Base-by-base conservation (phyloP, 768 basidiomycete genomes). In the Asterophora parasitica region DNA sequence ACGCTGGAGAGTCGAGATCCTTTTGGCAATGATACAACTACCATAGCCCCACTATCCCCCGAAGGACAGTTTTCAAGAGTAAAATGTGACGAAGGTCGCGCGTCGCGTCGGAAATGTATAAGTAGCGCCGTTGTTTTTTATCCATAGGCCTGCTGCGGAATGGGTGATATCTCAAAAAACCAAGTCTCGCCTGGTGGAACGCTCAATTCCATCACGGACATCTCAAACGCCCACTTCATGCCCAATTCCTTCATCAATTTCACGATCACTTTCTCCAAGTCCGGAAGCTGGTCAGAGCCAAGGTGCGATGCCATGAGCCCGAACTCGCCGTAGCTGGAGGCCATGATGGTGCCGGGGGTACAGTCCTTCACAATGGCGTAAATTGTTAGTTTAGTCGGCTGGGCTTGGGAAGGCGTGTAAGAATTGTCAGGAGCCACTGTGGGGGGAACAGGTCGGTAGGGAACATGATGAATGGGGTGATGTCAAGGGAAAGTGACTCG, bases 211-310 rank as follows among this genome's bases (percentile, higher is more conserved):
- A 38, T 20, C 8, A 38, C 37, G 4, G 44, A 41, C 40, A 51
- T 32, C 12, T 17, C 1, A n/a, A 51, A 46, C 2, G 15, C 12
- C 44, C 44, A 51, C 42, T 42, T 40, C 40, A 51, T 42, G 13
- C 28, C 37, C 44, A 45, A 20, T 19, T 31, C n/a, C 16, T 28
- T 33, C 19, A 46, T 51, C 27, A 46, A 8, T 12, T 13, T 16
- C 33, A n/a, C 19, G 13, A 26, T 44, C 8, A 45, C 45, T 5
- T 19, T 9, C 23, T 51, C 39, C 7, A 41, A n/a, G 7, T 27
- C 12, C 15, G 50, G 44, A 15, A 51, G 46, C 1, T 44, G 46
- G 28, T 51, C 44, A 20, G 40, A 27, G 8, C 44, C 45, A 2
- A 51, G 39, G 8, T 42, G 26, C 13, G 44, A 41, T 9, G 50